Conservation (phyloP, 106 monocot species). For the Posidonia australis region DNA sequence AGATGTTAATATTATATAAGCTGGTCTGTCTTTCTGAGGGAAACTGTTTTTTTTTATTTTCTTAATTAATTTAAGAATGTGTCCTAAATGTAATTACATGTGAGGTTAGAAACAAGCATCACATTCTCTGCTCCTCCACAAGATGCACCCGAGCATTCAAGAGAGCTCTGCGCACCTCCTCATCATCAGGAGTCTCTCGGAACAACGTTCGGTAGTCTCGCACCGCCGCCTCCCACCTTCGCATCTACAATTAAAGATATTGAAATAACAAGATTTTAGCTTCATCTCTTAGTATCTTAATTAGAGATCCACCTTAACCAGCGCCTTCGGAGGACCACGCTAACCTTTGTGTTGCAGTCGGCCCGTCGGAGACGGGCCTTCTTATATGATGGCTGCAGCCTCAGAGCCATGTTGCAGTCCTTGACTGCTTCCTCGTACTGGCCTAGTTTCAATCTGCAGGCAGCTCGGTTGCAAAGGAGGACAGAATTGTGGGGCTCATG, state of each 20-base stretch:
- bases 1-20: no score
- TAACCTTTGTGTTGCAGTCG: slow-evolving; percentile 72
- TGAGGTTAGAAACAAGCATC: no score
- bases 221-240: slow-evolving; percentile 46
- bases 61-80: no score
- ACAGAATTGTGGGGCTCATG: slow-evolving; percentile 54
- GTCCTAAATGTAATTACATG: no score
- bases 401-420: slow-evolving; percentile 52
- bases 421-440: slow-evolving; percentile 53
- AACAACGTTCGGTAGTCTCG: slow-evolving; percentile 50
- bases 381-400: slow-evolving; percentile 38
- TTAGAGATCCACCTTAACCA: no score
- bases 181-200: slow-evolving; percentile 45
- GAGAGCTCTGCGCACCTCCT: slow-evolving; percentile 47
- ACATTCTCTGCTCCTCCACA: slow-evolving; percentile 21
- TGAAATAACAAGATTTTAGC: no score
- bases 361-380: slow-evolving; percentile 72
- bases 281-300: no score
- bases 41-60: no score
- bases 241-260: slow-evolving; percentile 32
- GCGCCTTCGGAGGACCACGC: no score
- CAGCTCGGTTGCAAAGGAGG: slow-evolving; percentile 70
- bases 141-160: slow-evolving; percentile 35
- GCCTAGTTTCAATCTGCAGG: slow-evolving; percentile 41
- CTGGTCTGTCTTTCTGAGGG: no score